Evolutionary conservation across 176 grass and related monocot species (phyloP).

Genomic region (Tillandsia leiboldiana): DNA sequence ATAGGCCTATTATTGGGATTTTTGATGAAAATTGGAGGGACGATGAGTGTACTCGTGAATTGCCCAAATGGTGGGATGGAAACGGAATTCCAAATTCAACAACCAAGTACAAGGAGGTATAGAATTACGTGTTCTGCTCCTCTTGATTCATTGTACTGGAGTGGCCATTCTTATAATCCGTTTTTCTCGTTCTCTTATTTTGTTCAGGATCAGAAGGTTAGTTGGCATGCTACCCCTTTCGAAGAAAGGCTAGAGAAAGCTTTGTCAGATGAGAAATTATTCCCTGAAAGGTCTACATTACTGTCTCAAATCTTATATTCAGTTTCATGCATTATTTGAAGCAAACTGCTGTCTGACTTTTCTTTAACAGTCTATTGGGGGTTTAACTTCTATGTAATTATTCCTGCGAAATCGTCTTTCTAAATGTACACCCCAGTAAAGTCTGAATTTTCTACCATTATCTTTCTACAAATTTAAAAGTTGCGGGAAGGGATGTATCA

Average conservation of each 20-base stretch:
- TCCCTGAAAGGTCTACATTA: constrained; percentile 33
- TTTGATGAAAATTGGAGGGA: constrained; percentile 24
- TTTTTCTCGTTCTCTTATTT: not conserved
- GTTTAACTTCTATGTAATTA: too few species aligned
- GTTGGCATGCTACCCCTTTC: constrained; percentile 62
- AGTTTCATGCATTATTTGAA: not conserved
- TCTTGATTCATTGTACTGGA: not conserved
- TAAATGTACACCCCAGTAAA: too few species aligned
- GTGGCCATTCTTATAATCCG: constrained; percentile 4
- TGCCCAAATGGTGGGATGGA: constrained; percentile 24
- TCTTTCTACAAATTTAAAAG: too few species aligned
- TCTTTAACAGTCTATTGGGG: too few species aligned
- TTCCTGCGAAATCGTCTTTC: too few species aligned
- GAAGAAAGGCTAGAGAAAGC: constrained; percentile 67
- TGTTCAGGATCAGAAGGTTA: constrained; percentile 60
- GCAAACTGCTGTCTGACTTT: not conserved
- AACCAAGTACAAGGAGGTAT: constrained; percentile 65
- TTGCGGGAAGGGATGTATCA: too few species aligned
- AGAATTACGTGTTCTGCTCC: not conserved
- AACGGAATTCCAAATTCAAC: constrained; percentile 79
- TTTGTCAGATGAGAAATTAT: constrained; percentile 41
- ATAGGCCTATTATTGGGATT: constrained; percentile 17
- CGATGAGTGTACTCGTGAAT: constrained; percentile 12
- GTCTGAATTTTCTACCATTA: too few species aligned
- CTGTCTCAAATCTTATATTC: not conserved